These are phyloP conservation scores for Rhizomucor miehei DNA, from an alignment of 371 early-diverging fungal species.

Conservation along the genomic window DNA sequence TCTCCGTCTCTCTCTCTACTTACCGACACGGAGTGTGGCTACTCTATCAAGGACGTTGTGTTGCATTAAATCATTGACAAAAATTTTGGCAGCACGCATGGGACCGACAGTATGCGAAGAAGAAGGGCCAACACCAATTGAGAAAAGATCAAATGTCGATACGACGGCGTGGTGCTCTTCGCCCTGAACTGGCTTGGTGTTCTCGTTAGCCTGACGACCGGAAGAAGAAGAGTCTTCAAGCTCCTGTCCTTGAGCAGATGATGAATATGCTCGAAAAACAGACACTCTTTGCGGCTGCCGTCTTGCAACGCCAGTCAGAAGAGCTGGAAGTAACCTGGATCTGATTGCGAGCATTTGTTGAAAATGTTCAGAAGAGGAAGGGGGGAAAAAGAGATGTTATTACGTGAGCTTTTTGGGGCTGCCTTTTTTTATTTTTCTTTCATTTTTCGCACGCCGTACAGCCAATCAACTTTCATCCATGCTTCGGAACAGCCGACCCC, in stretches of 20 bases:
- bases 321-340: background rate
- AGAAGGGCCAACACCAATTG: slow-evolving; percentile 94
- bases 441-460: slow-evolving; percentile 16
- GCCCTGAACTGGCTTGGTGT: background rate
- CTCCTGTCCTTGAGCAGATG: slow-evolving; percentile 3
- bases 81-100: slow-evolving; percentile 95
- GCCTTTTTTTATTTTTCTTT: slow-evolving; percentile 1
- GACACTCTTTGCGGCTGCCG: background rate
- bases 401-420: slow-evolving; percentile 2
- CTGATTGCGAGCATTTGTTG: slow-evolving; percentile 8
- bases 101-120: slow-evolving; percentile 93
- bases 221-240: background rate
- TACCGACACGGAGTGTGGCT: slow-evolving; percentile 66
- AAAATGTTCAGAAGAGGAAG: slow-evolving; percentile 4
- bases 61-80: slow-evolving; percentile 79
- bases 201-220: background rate
- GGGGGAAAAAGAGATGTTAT: background rate
- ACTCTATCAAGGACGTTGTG: slow-evolving; percentile 73
- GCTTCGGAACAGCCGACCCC: background rate
- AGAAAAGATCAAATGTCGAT: slow-evolving; percentile 93
- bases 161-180: slow-evolving; percentile 82
- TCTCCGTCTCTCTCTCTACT: slow-evolving; percentile 5
- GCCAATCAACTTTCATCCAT: slow-evolving; percentile 9
- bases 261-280: slow-evolving; percentile 6
- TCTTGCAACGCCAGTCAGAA: background rate